Percentiles rank a stretch among this genome's conserved stretches.
Evolutionary conservation across 208 protist genomes (phyloP).

Genomic region (Crithidia mellificae): DNA sequence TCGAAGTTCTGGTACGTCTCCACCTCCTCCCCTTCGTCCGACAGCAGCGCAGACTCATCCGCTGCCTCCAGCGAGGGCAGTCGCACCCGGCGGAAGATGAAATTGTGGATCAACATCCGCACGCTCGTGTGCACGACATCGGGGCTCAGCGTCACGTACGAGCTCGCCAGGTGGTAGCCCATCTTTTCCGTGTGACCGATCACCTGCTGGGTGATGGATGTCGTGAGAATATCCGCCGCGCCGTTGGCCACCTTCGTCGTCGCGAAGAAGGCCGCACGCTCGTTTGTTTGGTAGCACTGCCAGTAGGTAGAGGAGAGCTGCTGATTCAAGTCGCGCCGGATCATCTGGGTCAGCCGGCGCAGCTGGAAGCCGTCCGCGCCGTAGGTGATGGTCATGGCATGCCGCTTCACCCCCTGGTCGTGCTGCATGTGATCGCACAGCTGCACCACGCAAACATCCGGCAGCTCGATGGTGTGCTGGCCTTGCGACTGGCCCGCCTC

Average conservation of each 20-base stretch:
- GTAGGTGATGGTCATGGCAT: constrained; percentile 88
- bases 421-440: constrained; percentile 86
- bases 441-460: constrained; percentile 87
- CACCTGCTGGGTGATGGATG: constrained; percentile 82
- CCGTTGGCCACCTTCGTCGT: constrained; percentile 88
- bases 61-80: constrained; percentile 50
- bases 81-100: constrained; percentile 74
- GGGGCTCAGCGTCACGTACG: constrained; percentile 83
- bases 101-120: constrained; percentile 86
- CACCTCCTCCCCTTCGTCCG: constrained; percentile 45
- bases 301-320: constrained; percentile 88
- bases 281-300: constrained; percentile 89
- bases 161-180: constrained; percentile 74
- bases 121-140: constrained; percentile 87
- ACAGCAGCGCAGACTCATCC: constrained; percentile 53
- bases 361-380: constrained; percentile 83
- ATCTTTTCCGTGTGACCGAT: constrained; percentile 79
- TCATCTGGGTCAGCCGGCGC: constrained; percentile 64
- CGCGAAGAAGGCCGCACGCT: constrained; percentile 85
- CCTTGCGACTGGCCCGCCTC: too few relatives aligned
- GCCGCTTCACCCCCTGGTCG: constrained; percentile 87
- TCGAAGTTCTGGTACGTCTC: constrained; percentile 77
- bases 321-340: constrained; percentile 70
- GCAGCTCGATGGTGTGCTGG: constrained; percentile 32
- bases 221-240: constrained; percentile 81